Conservation (phyloP, 1,284 basidiomycete species). For the Heterobasidion occidentale region DNA sequence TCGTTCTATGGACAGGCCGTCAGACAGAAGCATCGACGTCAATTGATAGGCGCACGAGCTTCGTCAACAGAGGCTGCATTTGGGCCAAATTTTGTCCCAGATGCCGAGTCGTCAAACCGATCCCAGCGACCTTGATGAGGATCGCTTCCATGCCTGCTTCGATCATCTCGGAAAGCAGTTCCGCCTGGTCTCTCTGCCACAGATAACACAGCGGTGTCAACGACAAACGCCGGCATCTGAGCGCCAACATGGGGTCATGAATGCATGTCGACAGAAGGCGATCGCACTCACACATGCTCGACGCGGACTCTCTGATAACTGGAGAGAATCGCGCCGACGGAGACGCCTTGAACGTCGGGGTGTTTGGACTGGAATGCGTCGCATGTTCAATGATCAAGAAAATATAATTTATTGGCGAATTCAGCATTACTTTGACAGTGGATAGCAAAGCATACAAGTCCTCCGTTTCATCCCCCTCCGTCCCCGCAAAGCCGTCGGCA, state of each 20-base stretch:
- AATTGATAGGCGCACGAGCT: slow-evolving; percentile 47
- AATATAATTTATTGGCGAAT: not conserved
- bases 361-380: slow-evolving; percentile 48
- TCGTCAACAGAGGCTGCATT: slow-evolving; percentile 70
- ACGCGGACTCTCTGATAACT: slow-evolving; percentile 97
- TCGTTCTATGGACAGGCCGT: slow-evolving; percentile 46
- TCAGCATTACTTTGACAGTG: slow-evolving; percentile 62
- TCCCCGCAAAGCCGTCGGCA: slow-evolving; percentile 37
- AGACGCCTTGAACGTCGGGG: slow-evolving; percentile 83
- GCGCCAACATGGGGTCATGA: not conserved
- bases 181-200: slow-evolving; percentile 88
- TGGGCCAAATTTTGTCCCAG: slow-evolving; percentile 73
- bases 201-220: slow-evolving; percentile 84
- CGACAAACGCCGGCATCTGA: slow-evolving; percentile 76
- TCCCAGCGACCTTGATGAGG: slow-evolving; percentile 95
- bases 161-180: slow-evolving; percentile 86
- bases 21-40: not conserved
- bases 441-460: slow-evolving; percentile 80
- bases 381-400: slow-evolving; percentile 1
- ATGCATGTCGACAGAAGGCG: not conserved
- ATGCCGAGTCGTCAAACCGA: slow-evolving; percentile 75
- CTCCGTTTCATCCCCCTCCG: slow-evolving; percentile 90
- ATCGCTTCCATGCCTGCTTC: slow-evolving; percentile 73
- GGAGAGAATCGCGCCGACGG: slow-evolving; percentile 94
- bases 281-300: slow-evolving; percentile 80